A percentile compares a stretch with the other conserved stretches of the same genome.
Conservation (phyloP, 441 rosid genomes). For the Erodium trifolium region DNA sequence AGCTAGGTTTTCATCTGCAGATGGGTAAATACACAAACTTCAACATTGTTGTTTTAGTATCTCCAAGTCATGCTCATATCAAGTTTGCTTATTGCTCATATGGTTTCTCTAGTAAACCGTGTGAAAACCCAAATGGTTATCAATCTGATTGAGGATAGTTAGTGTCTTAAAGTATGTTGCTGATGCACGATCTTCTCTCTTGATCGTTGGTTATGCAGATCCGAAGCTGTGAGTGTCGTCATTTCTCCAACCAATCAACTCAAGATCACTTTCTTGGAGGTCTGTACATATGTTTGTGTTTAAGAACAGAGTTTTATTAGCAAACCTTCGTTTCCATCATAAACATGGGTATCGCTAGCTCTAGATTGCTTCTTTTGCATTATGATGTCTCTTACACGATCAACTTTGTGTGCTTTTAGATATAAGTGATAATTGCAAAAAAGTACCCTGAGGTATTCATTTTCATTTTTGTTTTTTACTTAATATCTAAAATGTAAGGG, state of each 20-base stretch:
- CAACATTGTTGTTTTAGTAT: background rate
- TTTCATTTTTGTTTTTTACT: too few relatives aligned
- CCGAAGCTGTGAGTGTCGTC: slow-evolving; percentile 72
- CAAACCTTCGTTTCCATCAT: slow-evolving; percentile 7
- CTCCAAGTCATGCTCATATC: background rate
- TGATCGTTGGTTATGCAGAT: slow-evolving; percentile 35
- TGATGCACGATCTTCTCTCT: slow-evolving; percentile 2
- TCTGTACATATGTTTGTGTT: slow-evolving; percentile 20
- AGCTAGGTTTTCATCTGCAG: slow-evolving; percentile 74
- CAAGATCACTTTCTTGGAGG: slow-evolving; percentile 94
- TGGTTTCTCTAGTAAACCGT: too few relatives aligned
- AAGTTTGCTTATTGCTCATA: too few relatives aligned
- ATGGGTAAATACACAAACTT: slow-evolving; percentile 45
- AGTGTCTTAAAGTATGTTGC: too few relatives aligned
- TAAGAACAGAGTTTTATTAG: background rate
- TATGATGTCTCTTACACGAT: background rate
- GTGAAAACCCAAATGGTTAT: too few relatives aligned
- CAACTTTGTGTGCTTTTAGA: background rate
- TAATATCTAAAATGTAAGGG: too few relatives aligned
- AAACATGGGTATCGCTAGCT: background rate
- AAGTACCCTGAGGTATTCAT: too few relatives aligned
- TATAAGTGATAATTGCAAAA: too few relatives aligned
- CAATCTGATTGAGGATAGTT: too few relatives aligned
- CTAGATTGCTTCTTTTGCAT: background rate
- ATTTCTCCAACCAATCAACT: slow-evolving; percentile 70